phyloP scores from a whole-genome alignment of 164 flowering plant genomes.

The Euptelea pleiosperma region DNA sequence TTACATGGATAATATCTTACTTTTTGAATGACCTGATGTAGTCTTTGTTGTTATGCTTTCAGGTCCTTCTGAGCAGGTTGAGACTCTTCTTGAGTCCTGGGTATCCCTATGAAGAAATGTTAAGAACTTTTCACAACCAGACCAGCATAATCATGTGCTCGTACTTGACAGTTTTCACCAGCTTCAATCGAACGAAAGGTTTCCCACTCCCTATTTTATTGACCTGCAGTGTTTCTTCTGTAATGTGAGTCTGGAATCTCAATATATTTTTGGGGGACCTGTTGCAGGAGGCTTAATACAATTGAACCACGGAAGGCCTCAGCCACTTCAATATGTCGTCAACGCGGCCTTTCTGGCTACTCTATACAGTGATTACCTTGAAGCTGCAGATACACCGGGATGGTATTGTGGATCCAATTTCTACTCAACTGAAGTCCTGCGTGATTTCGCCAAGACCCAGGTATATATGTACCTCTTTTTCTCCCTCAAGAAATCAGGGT shows the following conservation, averaged over 20 bases:
- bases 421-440: slow-evolving; percentile 64
- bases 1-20: no score
- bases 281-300: slow-evolving; percentile 85
- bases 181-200: slow-evolving; percentile 92
- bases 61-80: slow-evolving; percentile 89
- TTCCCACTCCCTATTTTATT: neutral
- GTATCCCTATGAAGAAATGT: slow-evolving; percentile 91
- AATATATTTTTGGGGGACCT: neutral
- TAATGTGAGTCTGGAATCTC: neutral
- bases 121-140: slow-evolving; percentile 87
- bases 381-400: slow-evolving; percentile 98
- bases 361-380: slow-evolving; percentile 80
- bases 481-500: neutral
- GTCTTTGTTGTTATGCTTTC: slow-evolving; percentile 3
- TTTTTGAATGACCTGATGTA: neutral
- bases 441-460: slow-evolving; percentile 90
- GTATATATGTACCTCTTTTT: slow-evolving; percentile 24
- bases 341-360: slow-evolving; percentile 96
- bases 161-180: slow-evolving; percentile 65
- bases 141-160: slow-evolving; percentile 93
- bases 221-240: neutral
- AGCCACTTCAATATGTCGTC: slow-evolving; percentile 88
- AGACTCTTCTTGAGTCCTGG: slow-evolving; percentile 96
- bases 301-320: slow-evolving; percentile 89
- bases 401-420: slow-evolving; percentile 98